phyloP scores from a whole-genome alignment of 352 stramenopile genomes.

The Globisporangium abappressorium region DNA sequence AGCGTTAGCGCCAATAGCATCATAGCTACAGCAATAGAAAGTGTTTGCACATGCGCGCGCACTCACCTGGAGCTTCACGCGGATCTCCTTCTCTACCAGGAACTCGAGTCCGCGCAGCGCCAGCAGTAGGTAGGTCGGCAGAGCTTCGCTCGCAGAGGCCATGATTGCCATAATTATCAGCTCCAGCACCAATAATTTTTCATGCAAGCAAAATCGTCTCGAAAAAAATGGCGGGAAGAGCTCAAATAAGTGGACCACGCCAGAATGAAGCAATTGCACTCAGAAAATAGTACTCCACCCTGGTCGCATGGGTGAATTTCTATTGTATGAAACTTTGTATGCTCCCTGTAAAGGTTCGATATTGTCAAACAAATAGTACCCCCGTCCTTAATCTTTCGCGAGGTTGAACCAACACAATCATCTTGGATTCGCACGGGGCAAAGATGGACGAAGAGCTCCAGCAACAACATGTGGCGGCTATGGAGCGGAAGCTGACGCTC shows the following conservation, averaged over 20 bases:
- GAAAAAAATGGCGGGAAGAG: not conserved
- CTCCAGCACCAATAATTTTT: not conserved
- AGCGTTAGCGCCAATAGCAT: not conserved
- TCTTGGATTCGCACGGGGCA: not conserved
- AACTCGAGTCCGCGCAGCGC: constrained; percentile 75
- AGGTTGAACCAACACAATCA: constrained; percentile 8
- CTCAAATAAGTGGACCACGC: not conserved
- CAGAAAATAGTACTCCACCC: constrained; percentile 5
- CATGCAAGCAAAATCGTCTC: not conserved
- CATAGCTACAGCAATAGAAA: not conserved
- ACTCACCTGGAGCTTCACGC: constrained; percentile 50
- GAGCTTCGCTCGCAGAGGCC: not conserved
- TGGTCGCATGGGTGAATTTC: not conserved
- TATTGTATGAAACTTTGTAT: not conserved
- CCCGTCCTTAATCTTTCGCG: not conserved
- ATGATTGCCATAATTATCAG: not conserved
- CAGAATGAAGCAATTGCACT: not conserved
- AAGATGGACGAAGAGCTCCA: constrained; percentile 6
- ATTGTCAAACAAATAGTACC: constrained; percentile 10
- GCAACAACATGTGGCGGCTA: not conserved
- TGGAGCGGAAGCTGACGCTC: constrained; percentile 10
- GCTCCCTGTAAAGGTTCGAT: not conserved
- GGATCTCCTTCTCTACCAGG: constrained; percentile 66
- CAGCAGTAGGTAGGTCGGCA: constrained; percentile 66
- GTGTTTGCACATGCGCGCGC: not conserved